phyloP scores from a whole-genome alignment of 176 grass and related monocot species.

The Juncus effusus region DNA sequence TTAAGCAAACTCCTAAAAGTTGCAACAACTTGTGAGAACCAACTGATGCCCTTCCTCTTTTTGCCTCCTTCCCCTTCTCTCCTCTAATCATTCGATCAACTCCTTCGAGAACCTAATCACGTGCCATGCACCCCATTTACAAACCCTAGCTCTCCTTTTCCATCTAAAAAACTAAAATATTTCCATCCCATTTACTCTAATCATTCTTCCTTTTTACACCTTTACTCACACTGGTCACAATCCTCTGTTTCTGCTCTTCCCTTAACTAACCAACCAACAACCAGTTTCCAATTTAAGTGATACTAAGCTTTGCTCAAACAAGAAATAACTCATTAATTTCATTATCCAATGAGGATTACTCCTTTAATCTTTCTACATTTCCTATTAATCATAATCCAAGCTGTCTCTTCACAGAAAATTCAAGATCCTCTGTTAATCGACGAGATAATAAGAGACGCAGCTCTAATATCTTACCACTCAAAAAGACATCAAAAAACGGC shows the following conservation, averaged over 20 bases:
- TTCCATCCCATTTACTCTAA: conserved; percentile 23
- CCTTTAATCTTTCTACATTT: conserved; percentile 9
- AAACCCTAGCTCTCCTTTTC: neutral
- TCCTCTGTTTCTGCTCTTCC: neutral
- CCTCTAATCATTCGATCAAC: conserved; percentile 3
- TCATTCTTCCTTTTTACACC: neutral
- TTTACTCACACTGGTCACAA: conserved; percentile 17
- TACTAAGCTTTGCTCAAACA: no score
- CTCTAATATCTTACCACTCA: conserved; percentile 45
- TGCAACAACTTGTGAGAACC: conserved; percentile 24
- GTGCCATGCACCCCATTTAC: conserved; percentile 17
- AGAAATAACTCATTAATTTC: no score
- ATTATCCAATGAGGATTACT: conserved; percentile 1
- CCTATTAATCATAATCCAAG: neutral
- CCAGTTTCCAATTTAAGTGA: neutral
- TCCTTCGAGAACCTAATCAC: conserved; percentile 18
- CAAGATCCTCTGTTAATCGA: conserved; percentile 56
- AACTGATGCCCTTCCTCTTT: conserved; percentile 12
- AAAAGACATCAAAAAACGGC: conserved; percentile 51
- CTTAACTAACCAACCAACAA: conserved; percentile 13
- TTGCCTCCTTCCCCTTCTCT: conserved; percentile 6
- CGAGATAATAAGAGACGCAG: conserved; percentile 58
- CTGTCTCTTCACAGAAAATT: conserved; percentile 16
- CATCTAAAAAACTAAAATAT: neutral
- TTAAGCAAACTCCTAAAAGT: conserved; percentile 22